Percentiles rank a stretch among this genome's conserved stretches.
These are phyloP conservation scores for Penicillium sp. DNA, from an alignment of 2,329 filamentous ascomycete genomes.

Conservation along the genomic window DNA sequence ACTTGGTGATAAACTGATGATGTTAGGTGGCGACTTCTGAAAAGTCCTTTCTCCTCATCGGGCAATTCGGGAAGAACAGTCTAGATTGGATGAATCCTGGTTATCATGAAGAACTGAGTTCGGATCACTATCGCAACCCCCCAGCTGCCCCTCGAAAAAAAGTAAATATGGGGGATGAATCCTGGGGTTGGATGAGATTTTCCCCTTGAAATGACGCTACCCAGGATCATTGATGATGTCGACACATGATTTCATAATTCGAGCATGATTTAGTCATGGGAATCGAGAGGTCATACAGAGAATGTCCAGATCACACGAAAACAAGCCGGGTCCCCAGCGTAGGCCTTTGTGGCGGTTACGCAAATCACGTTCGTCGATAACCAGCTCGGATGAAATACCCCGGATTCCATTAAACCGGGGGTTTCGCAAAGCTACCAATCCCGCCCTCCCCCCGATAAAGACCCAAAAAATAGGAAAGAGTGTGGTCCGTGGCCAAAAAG, in stretches of 20 bases:
- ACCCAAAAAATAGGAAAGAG: neutral
- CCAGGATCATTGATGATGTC: conserved; percentile 28
- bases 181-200: conserved; percentile 5
- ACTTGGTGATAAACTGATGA: neutral
- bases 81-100: neutral
- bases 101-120: neutral
- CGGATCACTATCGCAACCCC: neutral
- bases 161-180: conserved; percentile 5
- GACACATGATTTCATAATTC: conserved; percentile 18
- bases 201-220: conserved; percentile 14
- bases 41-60: neutral
- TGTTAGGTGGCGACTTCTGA: neutral
- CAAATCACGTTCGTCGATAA: conserved; percentile 6
- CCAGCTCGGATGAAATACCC: conserved; percentile 7
- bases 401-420: conserved; percentile 4
- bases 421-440: neutral
- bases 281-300: conserved; percentile 16
- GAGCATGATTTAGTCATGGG: conserved; percentile 23
- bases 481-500: neutral
- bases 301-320: conserved; percentile 9
- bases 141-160: neutral
- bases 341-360: neutral
- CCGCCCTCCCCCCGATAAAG: neutral
- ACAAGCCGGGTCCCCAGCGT: conserved; percentile 9
- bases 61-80: conserved; percentile 5